phyloP scores from a whole-genome alignment of 805 yeast species.

The Ogataea saltuana region DNA sequence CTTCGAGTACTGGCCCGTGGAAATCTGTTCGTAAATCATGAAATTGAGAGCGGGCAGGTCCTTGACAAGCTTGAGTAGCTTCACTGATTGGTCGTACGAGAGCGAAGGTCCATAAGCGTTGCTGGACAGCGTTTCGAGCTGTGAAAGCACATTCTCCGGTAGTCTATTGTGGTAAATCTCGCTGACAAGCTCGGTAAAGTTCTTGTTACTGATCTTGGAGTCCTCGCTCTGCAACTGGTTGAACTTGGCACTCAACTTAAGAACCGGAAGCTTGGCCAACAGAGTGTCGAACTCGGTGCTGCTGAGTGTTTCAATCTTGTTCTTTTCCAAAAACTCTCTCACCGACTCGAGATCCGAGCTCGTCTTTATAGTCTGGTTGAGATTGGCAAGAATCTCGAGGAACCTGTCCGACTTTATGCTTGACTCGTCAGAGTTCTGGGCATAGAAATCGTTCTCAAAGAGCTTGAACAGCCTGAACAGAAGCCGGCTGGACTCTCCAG shows the following conservation, averaged over 20 bases:
- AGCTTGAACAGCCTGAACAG: conserved; percentile 55
- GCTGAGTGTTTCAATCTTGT: conserved; percentile 17
- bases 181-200: conserved; percentile 25
- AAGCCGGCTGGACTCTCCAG: conserved; percentile 47
- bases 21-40: conserved; percentile 31
- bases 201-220: conserved; percentile 20
- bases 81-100: conserved; percentile 48
- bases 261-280: conserved; percentile 28
- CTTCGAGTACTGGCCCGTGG: conserved; percentile 24
- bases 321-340: conserved; percentile 14
- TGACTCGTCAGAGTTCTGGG: conserved; percentile 1
- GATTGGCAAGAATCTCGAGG: conserved; percentile 24
- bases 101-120: conserved; percentile 45
- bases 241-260: conserved; percentile 30
- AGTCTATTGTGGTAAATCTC: conserved; percentile 33
- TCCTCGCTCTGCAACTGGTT: conserved; percentile 13
- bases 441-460: conserved; percentile 39
- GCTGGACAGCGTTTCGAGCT: conserved; percentile 46
- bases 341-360: conserved; percentile 23
- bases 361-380: conserved; percentile 21
- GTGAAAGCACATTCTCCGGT: conserved; percentile 56
- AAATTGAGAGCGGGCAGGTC: conserved; percentile 37
- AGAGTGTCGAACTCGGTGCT: conserved; percentile 24
- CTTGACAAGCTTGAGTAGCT: conserved; percentile 46
- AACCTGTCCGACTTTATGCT: conserved; percentile 19